Conservation (phyloP, 805 yeast species). For the Candida verbasci region DNA sequence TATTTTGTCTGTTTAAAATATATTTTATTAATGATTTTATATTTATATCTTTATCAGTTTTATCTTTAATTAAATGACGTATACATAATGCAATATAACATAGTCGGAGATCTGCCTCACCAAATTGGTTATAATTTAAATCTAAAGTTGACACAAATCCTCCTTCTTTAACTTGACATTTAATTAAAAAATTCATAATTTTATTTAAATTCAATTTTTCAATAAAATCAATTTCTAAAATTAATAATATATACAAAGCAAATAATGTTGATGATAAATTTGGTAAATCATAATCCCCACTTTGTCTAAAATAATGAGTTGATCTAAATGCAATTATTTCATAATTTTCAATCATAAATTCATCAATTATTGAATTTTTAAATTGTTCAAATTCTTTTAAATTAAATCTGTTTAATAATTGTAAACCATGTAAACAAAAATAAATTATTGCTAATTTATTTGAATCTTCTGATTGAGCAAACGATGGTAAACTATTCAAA, state of each 20-base stretch:
- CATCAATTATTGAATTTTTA: conserved; percentile 39
- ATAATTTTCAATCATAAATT: conserved; percentile 34
- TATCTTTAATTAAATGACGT: conserved; percentile 43
- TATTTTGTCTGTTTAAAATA: conserved; percentile 23
- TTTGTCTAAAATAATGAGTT: conserved; percentile 41
- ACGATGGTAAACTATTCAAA: conserved; percentile 49
- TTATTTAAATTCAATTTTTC: conserved; percentile 34
- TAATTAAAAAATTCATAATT: conserved; percentile 50
- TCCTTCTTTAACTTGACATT: conserved; percentile 50
- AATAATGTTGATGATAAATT: conserved; percentile 74
- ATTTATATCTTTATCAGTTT: conserved; percentile 33
- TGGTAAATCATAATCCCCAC: conserved; percentile 49
- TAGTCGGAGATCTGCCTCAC: conserved; percentile 70
- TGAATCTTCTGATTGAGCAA: conserved; percentile 60
- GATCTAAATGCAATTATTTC: conserved; percentile 52
- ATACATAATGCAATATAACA: conserved; percentile 71
- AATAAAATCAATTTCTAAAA: conserved; percentile 43
- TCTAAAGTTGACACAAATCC: conserved; percentile 30
- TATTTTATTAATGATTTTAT: conserved; percentile 32
- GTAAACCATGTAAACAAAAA: conserved; percentile 63
- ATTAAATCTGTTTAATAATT: conserved; percentile 34
- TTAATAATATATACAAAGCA: conserved; percentile 54
- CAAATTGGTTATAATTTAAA: conserved; percentile 30
- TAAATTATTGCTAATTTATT: conserved; percentile 66
- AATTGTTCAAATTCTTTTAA: conserved; percentile 10